These are phyloP conservation scores for Fusarium setosum DNA, from an alignment of 2,329 filamentous ascomycete species.

Conservation along the genomic window DNA sequence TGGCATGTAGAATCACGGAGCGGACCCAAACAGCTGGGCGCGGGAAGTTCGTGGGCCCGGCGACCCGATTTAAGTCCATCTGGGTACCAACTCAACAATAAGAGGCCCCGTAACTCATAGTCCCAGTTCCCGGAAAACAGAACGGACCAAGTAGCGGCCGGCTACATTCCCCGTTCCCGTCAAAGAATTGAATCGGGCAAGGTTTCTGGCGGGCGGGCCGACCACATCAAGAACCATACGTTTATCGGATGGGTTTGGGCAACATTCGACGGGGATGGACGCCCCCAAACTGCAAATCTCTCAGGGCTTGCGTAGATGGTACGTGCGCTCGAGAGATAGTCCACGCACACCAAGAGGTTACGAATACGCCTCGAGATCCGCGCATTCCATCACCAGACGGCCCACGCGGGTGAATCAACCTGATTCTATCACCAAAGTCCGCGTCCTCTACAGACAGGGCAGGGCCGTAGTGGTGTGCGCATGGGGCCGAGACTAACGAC, in stretches of 20 bases:
- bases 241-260: conserved; percentile 15
- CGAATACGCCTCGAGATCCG: conserved; percentile 2
- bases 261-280: conserved; percentile 18
- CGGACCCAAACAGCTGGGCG: conserved; percentile 23
- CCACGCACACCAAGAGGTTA: neutral
- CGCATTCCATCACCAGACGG: conserved; percentile 11
- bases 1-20: conserved; percentile 21
- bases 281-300: conserved; percentile 1
- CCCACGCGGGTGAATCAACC: conserved; percentile 7
- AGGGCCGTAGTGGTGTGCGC: conserved; percentile 9
- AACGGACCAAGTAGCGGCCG: neutral
- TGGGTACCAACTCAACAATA: conserved; percentile 17
- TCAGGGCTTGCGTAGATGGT: conserved; percentile 11
- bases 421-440: conserved; percentile 9
- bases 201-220: neutral
- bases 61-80: conserved; percentile 26
- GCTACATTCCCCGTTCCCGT: neutral
- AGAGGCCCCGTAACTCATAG: no score
- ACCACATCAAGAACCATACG: conserved; percentile 23
- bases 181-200: neutral
- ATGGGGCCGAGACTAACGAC: conserved; percentile 9
- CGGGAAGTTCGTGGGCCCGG: conserved; percentile 24
- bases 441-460: neutral
- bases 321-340: neutral
- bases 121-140: no score